Base-by-base conservation (phyloP, 2,329 filamentous ascomycete genomes). In the Cercospora berteroae region DNA sequence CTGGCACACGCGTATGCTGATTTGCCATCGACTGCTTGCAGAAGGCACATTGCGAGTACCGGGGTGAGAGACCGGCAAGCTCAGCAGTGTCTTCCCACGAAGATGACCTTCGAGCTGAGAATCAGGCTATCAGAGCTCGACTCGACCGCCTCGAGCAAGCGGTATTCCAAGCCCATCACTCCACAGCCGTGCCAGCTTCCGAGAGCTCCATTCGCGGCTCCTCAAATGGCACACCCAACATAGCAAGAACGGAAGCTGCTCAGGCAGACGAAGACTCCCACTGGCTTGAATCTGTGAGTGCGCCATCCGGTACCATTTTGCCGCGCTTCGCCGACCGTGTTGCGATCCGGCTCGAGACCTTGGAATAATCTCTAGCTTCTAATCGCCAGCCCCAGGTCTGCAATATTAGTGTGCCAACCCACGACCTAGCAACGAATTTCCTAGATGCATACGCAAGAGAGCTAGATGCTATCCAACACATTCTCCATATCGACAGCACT, bases 401-500 rank as follows among this genome's bases (percentile, higher is more conserved):
- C 29, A 63, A 42, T 13, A 71, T 75, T 13, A 60, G 64, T 13
- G 50, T 75, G 3, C 74, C 74, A 1, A 63, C 61, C 13, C 50
- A 50, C n/a, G 44, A 71, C 31, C 67, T 74, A 23, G 67, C 72
- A 7, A 20, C 65, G 18, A 20, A 36, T 8, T 65, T 74, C 9
- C 61, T 74, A 29, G 59, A 73, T 12, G 61, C 67, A 6, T 74
- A 73, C 29, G 60, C 67, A 12, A 60, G 60, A 9, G 68, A 72
- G n/a, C 55, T 75, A 10, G 72, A 74, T 20, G 63, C 71, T 16
- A 63, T 73, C 33, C 74, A 76, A 60, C 73, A 76, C 55, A 66
- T 76, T 36, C 65, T 75, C 25, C 69, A 76, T 50, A 64, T 69
- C n/a, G 68, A 69, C 8, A 69, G 59, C 20, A 67, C 72, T 10